A percentile compares a stretch with the other conserved stretches of the same genome.
Conservation (phyloP, 2,329 filamentous ascomycete genomes). For the Fusarium subglutinans region DNA sequence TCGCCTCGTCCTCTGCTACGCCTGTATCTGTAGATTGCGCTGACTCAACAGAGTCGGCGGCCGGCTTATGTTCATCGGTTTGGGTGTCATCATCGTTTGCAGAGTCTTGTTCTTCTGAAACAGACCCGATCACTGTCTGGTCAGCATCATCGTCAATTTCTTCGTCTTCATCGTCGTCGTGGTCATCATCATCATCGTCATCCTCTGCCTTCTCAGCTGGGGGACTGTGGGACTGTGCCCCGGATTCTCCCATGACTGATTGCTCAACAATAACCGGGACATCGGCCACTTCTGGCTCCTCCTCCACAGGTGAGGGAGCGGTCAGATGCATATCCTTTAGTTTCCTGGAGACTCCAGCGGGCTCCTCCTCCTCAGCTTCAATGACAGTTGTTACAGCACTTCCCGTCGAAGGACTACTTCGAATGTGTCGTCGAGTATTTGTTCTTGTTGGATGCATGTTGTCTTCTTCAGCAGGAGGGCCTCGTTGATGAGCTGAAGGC, state of each 20-base stretch:
- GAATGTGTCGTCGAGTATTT: constrained; percentile 83
- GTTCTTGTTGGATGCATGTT: constrained; percentile 65
- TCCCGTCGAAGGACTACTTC: constrained; percentile 82
- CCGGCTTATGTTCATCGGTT: constrained; percentile 2
- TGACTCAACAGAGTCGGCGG: constrained; percentile 14
- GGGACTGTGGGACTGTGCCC: background rate
- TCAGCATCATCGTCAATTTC: constrained; percentile 32
- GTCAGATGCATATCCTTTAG: constrained; percentile 59
- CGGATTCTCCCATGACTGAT: constrained; percentile 39
- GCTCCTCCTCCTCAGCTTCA: constrained; percentile 82
- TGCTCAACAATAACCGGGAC: constrained; percentile 54
- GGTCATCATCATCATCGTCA: constrained; percentile 14
- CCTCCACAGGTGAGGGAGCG: constrained; percentile 68
- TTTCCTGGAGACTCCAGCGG: constrained; percentile 56
- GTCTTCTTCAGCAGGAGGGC: constrained; percentile 54
- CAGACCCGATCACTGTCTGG: constrained; percentile 38
- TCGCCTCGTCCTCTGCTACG: constrained; percentile 14
- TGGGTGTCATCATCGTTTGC: constrained; percentile 5
- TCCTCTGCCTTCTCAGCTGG: constrained; percentile 16
- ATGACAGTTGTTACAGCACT: constrained; percentile 83
- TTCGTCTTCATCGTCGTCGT: constrained; percentile 10
- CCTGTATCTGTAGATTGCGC: constrained; percentile 34
- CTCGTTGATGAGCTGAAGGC: constrained; percentile 44
- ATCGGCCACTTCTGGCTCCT: constrained; percentile 53
- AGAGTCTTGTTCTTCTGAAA: constrained; percentile 38